Evolutionary conservation across 306 rosid genomes (phyloP), one percentile per base, ranked within the genome.

Genomic region (Rosa lucieae): DNA sequence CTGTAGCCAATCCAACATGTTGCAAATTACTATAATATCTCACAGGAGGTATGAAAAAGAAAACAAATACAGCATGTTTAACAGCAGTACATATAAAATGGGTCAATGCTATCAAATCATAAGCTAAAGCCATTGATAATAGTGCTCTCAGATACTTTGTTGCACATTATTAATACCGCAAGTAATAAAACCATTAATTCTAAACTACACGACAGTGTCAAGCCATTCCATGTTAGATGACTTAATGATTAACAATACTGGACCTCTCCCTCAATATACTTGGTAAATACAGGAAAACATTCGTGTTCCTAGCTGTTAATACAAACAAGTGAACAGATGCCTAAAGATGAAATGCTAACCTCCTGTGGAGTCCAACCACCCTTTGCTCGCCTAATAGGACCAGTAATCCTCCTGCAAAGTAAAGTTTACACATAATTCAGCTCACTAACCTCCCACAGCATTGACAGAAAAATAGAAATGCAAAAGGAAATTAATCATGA

Each of bases 341-440:
- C 1, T 1, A 63, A 21, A 10, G 18, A 20, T 48, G 29, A 70
- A 88, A 81, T 58, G 42, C 73, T 52, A 77, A 95, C 99, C 96
- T 95, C 99, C 81, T 93, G 83, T 1, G 92, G 96, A 42, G 99
- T 95, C 99, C 99, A 95, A 77, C 99, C 99, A 48, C 98, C 99
- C 88, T 93, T 95, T 3, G 99, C 99, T 21, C 99, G 92, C 78
- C 99, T 94, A 78, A 95, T 91, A 59, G 99, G 99, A 75, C 99
- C 98, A 18, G 94, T 91, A 37, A 91, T 87, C 84, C 98, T 91
- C 89, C 99, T 95, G 89, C 74, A 80, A 73, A 74, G 18, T 66
- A 52, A 83, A 84, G 76, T 61, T 77, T 51, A 68, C 44, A 71
- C 44, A 71, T 51, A 74, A 70, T 29, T 74, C 77, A 75, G 82